Evolutionary conservation across 202 grass and related monocot species (phyloP), one percentile per base, ranked within the genome.

Genomic region (Brachypodium distachyon): DNA sequence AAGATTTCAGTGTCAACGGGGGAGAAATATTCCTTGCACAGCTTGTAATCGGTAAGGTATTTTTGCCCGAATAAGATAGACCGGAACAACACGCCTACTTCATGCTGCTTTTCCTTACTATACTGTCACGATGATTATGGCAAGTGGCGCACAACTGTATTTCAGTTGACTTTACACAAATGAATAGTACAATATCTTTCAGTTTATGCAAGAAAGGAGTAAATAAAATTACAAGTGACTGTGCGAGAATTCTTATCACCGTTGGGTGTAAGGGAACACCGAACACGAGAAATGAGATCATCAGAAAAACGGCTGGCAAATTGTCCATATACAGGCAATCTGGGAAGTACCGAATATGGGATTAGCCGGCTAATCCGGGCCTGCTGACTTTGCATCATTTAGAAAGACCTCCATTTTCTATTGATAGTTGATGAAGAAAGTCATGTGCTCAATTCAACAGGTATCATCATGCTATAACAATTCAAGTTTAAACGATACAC

Each of bases 61-160:
- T 81, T n/a, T 44, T 36, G 1, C n/a, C 3, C 0, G 26, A 8
- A 58, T 7, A 33, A 70, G 49, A 60, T 33, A 43, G 43, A 59
- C 14, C 1, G 60, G 9, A 62, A 17, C 25, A 34, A 76, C 26
- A 52, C 70, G 78, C 78, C 73, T 41, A 77, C 33, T 87, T 87
- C 85, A 78, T 82, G 85, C 85, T 26, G 78, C 22, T 52, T 67
- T 82, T 28, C 70, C 39, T 32, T 31, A 42, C 49, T 64, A n/a
- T n/a, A 79, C 17, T 29, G 9, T 33, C 14, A 42, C 7, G 10
- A 64, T 53, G 18, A 22, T 47, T 37, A 31, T 50, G 62, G 32
- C 57, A 39, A 31, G 17, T 61, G 42, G 21, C n/a, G n/a, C 9
- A 58, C 38, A 65, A 21, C 27, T 78, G n/a, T 58, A 27, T 28